Percentiles rank a stretch among this genome's conserved stretches.
Evolutionary conservation across 768 basidiomycete genomes (phyloP).

Genomic region (Rhizopogon salebrosus): DNA sequence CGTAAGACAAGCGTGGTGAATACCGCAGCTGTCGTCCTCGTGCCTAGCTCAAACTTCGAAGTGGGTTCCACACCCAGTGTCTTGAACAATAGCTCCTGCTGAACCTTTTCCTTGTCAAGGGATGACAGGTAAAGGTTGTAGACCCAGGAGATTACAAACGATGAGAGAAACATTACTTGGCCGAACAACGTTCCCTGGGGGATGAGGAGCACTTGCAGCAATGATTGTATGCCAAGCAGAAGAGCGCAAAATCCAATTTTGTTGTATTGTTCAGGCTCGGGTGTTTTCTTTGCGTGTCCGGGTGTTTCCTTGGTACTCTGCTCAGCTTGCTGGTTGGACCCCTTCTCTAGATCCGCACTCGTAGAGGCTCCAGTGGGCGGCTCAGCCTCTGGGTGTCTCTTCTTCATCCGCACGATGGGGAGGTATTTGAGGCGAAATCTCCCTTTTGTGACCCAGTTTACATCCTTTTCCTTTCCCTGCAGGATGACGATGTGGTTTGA

Average conservation of each 20-base stretch:
- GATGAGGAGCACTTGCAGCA: slow-evolving; percentile 15
- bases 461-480: slow-evolving; percentile 23
- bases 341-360: background rate
- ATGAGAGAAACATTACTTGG: slow-evolving; percentile 16
- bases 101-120: slow-evolving; percentile 19
- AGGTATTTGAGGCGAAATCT: slow-evolving; percentile 23
- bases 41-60: slow-evolving; percentile 11
- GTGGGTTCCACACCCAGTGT: slow-evolving; percentile 1
- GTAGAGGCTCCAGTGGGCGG: background rate
- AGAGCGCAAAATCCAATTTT: slow-evolving; percentile 8
- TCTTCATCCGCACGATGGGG: background rate
- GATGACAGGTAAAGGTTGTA: slow-evolving; percentile 13
- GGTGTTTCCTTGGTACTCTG: background rate
- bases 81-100: background rate
- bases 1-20: slow-evolving; percentile 14
- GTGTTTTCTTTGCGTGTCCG: background rate
- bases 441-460: slow-evolving; percentile 27
- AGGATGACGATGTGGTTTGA: slow-evolving; percentile 15
- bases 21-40: slow-evolving; percentile 13
- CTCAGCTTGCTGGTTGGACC: background rate
- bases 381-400: background rate
- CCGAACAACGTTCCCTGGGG: slow-evolving; percentile 15
- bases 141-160: slow-evolving; percentile 15
- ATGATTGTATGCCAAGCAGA: slow-evolving; percentile 12
- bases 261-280: background rate